Base-by-base conservation (phyloP, 192 early-diverging fungal species). In the Backusella morwellensis region DNA sequence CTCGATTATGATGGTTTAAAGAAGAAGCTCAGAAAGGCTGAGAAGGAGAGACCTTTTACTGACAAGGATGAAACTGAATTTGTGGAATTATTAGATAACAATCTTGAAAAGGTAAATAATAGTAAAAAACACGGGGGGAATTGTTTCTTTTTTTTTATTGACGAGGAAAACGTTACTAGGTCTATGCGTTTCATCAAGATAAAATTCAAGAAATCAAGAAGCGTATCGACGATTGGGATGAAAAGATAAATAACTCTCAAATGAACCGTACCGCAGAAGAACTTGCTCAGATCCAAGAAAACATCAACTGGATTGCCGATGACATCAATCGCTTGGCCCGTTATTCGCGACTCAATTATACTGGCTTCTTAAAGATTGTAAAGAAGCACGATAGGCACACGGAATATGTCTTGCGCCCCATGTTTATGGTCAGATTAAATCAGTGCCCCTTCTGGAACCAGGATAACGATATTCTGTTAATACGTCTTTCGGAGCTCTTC, bases 361-460 rank as follows among this genome's bases (percentile, higher is more conserved):
- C 94, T 11, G 94, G 92, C 29, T 93, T 95, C 72, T 85, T 93
- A 42, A 93, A 97, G 88, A 98, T 98, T 78, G 89, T 99, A 81
- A 99, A 99, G 85, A 99, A 99, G 85, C 98, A 99, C 83, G 97
- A 99, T 86, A 93, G 95, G 76, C 93, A 96, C 81, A 94, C 96
- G 19, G 84, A 82, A 9, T 95, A 91, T 78, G 84, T 90, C 38
- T 83, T 99, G 35, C 85, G 93, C 82, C 89, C 94, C 35, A 80
- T 95, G 86, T 92, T 94, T 82, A 88, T 89, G 87, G 85, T 93
- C 82, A 86, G 93, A 76, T 83, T 98, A 75, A 95, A 97, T 86
- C 87, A 83, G 81, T 85, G 90, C n/a, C 89, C 93, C 7, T 96
- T 97, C 78, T 93, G 91, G 84, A 92, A 93, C 79, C 90, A 94